Evolutionary conservation across 768 basidiomycete species (phyloP).

Genomic region (Naganishia antarctica): DNA sequence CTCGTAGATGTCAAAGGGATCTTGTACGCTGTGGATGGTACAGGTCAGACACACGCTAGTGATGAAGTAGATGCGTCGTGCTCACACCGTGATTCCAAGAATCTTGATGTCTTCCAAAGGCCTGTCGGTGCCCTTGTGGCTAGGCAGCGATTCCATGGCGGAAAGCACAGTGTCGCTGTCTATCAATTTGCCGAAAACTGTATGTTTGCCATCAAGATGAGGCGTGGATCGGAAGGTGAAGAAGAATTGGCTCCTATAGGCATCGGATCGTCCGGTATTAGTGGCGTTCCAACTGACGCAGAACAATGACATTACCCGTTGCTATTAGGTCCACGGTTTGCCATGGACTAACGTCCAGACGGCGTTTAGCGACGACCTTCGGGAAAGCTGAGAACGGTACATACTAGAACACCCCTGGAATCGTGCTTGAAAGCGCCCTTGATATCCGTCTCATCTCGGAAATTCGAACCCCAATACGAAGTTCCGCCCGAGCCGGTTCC

Average conservation of each 20-base stretch:
- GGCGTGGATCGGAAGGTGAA: constrained; percentile 77
- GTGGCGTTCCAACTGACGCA: constrained; percentile 40
- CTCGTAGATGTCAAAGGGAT: constrained; percentile 93
- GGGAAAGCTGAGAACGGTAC: constrained; percentile 17
- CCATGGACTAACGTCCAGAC: constrained; percentile 64
- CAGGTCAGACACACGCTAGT: not conserved
- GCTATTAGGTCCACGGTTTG: constrained; percentile 84
- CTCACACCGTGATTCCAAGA: constrained; percentile 78
- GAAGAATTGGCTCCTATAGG: constrained; percentile 79
- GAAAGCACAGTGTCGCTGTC: constrained; percentile 67
- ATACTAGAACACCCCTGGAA: constrained; percentile 64
- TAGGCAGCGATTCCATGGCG: constrained; percentile 66
- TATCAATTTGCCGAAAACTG: constrained; percentile 94
- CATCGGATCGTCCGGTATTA: not conserved
- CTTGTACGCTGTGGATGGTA: constrained; percentile 54
- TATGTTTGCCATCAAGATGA: constrained; percentile 87
- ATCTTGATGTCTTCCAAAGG: constrained; percentile 81
- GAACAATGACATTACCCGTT: constrained; percentile 58
- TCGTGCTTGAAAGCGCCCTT: constrained; percentile 87
- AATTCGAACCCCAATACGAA: constrained; percentile 90
- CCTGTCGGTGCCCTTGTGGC: constrained; percentile 78
- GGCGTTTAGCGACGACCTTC: not conserved
- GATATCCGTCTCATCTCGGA: constrained; percentile 85
- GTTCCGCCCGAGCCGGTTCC: constrained; percentile 91
- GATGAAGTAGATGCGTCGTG: constrained; percentile 20